Evolutionary conservation across 176 grass and related monocot species (phyloP).

Genomic region (Triticum timopheevii): DNA sequence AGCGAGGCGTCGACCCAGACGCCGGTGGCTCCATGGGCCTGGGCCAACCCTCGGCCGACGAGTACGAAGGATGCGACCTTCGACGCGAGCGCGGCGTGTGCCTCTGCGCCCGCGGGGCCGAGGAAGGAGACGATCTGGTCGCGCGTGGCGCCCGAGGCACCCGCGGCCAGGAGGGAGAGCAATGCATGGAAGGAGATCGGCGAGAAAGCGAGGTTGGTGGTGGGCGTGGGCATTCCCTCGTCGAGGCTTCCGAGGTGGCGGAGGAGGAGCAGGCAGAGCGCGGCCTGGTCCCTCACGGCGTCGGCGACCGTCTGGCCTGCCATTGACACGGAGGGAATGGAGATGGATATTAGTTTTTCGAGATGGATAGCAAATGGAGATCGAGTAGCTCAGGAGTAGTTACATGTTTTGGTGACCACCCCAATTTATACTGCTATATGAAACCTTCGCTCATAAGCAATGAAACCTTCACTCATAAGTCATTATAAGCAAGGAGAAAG

Average conservation of each 20-base stretch:
- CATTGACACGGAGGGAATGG: too few species aligned
- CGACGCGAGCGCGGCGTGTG: not conserved
- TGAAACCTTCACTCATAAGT: too few species aligned
- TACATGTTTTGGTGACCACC: too few species aligned
- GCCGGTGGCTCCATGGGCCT: not conserved
- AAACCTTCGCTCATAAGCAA: too few species aligned
- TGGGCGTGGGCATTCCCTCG: not conserved
- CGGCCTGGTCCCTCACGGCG: not conserved
- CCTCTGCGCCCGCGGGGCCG: not conserved
- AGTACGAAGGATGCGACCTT: slow-evolving; percentile 1
- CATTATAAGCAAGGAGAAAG: too few species aligned
- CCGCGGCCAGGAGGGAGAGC: slow-evolving; percentile 8
- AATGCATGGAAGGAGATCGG: not conserved
- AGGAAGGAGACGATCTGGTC: slow-evolving; percentile 20
- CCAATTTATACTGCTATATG: too few species aligned
- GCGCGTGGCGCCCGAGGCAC: not conserved
- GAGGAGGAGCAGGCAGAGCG: slow-evolving; percentile 1
- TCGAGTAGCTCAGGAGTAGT: too few species aligned
- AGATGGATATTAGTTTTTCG: too few species aligned
- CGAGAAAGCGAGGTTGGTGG: not conserved
- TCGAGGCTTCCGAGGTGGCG: not conserved
- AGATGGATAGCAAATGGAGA: too few species aligned
- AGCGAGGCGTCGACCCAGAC: slow-evolving; percentile 9
- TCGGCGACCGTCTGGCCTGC: not conserved
- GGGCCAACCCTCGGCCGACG: not conserved